Base-by-base conservation (phyloP, 2,329 filamentous ascomycete genomes). In the Hortaea sp. region DNA sequence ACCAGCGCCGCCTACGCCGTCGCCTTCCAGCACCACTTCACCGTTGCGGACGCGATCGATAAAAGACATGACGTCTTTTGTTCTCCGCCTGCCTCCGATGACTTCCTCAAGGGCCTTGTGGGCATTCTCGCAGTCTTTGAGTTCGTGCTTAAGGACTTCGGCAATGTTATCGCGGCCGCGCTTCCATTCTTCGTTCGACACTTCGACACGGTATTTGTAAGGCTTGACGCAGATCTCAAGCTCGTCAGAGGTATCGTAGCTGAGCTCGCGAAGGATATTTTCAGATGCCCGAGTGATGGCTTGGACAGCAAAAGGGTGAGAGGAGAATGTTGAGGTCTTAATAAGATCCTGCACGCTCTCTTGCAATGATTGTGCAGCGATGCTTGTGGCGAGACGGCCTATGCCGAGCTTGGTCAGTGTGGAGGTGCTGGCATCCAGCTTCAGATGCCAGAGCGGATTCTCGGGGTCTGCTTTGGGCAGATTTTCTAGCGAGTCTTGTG, bases 221-320 rank as follows among this genome's bases (percentile, higher is more conserved):
- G 94, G 92, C 66, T 98, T 98, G 68, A 98, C 94, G 63, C 90
- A 98, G 63, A 97, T 97, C 66, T 98, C 92, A 1, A 98, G 86
- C 67, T 97, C 92, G 60, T 98, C 94, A 52, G 86, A 92, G 1
- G 94, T 98, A 66, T 90, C 92, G 69, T 95, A 97, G 53, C 94
- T 95, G 10, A 90, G 77, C 59, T 98, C 92, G 54, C 92, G 92
- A 9, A 98, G 70, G 44, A 98, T 97, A 28, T 81, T 84, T 0
- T 87, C 85, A 1, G 88, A 88, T 1, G 92, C 89, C 57, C 95
- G 88, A 7, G 81, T 85, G 54, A 98, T 97, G n/a, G 88, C 86
- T 64, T 92, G 82, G 32, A 87, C 83, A 7, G 92, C 92, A 58
- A 92, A 95, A 0, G 94, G 92, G 60, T 98, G 92, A 39, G 82